Evolutionary conservation across 2,329 filamentous ascomycete genomes (phyloP).

Genomic region (Diaporthe citriasiana): DNA sequence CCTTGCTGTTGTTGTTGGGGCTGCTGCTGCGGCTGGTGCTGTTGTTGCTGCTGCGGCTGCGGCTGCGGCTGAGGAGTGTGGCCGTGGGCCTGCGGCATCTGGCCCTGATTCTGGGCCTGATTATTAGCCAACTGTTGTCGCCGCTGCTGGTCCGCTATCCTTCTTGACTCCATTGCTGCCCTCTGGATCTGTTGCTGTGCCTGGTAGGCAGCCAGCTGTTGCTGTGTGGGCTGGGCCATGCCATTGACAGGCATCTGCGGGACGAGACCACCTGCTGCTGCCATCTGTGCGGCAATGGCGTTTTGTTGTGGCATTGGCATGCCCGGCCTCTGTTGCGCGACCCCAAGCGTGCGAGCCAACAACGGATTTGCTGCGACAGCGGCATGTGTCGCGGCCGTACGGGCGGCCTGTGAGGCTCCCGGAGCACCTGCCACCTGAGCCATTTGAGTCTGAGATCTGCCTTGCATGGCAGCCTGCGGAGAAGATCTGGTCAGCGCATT

Average conservation of each 20-base stretch:
- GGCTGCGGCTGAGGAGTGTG: slow-evolving; percentile 54
- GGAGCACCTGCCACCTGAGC: slow-evolving; percentile 61
- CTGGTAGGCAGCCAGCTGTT: slow-evolving; percentile 75
- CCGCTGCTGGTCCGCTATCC: slow-evolving; percentile 76
- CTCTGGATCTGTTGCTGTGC: slow-evolving; percentile 73
- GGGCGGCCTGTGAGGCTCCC: slow-evolving; percentile 53
- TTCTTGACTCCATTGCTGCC: slow-evolving; percentile 73
- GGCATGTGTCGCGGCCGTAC: slow-evolving; percentile 50
- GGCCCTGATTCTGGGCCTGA: slow-evolving; percentile 48
- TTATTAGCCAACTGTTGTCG: slow-evolving; percentile 43
- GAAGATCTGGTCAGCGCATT: slow-evolving; percentile 49
- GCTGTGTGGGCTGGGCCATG: slow-evolving; percentile 67
- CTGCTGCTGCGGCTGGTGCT: slow-evolving; percentile 49
- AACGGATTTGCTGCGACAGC: slow-evolving; percentile 48
- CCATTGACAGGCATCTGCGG: slow-evolving; percentile 70
- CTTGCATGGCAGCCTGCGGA: slow-evolving; percentile 56
- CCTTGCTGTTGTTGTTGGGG: slow-evolving; percentile 56
- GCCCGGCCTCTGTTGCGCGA: slow-evolving; percentile 64
- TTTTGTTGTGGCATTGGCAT: slow-evolving; percentile 64
- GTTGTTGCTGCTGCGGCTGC: slow-evolving; percentile 50
- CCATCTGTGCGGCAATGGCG: slow-evolving; percentile 65
- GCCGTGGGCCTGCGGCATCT: slow-evolving; percentile 54
- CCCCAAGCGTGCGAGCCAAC: slow-evolving; percentile 58
- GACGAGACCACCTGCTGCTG: slow-evolving; percentile 59
- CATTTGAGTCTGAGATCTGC: slow-evolving; percentile 61